Conservation (phyloP, 768 basidiomycete species). For the Inosperma sp. region DNA sequence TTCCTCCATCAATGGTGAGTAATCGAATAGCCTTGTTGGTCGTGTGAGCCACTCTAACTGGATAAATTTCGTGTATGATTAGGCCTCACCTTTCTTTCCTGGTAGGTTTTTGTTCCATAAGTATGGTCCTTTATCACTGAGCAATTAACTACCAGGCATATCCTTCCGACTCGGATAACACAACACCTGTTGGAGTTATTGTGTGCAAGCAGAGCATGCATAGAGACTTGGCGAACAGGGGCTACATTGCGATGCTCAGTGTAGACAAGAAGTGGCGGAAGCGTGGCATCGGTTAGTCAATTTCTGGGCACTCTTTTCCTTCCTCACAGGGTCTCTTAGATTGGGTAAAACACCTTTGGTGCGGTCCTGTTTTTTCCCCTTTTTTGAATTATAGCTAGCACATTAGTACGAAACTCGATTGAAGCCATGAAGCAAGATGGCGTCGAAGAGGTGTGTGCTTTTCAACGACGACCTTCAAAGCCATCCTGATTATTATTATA, state of each 20-base stretch:
- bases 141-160: constrained; percentile 45
- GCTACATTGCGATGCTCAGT: constrained; percentile 98
- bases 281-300: constrained; percentile 80
- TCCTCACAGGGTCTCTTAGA: constrained; percentile 46
- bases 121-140: neutral
- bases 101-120: constrained; percentile 32
- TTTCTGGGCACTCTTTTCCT: constrained; percentile 30
- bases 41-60: constrained; percentile 28
- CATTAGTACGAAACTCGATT: constrained; percentile 79
- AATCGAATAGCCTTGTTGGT: constrained; percentile 15
- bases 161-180: constrained; percentile 37
- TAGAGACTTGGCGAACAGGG: constrained; percentile 67
- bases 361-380: constrained; percentile 39
- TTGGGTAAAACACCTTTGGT: constrained; percentile 44
- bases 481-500: constrained; percentile 3
- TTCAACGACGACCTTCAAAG: neutral
- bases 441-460: constrained; percentile 73
- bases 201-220: constrained; percentile 97
- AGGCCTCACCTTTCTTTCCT: constrained; percentile 91
- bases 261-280: constrained; percentile 81
- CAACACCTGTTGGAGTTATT: constrained; percentile 81
- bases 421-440: constrained; percentile 77
- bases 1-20: constrained; percentile 94
- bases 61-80: constrained; percentile 15
- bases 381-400: constrained; percentile 58